A percentile compares a stretch with the other conserved stretches of the same genome.
Conservation (phyloP, 108 stramenopile genomes). For the Aurantiochytrium sp. region DNA sequence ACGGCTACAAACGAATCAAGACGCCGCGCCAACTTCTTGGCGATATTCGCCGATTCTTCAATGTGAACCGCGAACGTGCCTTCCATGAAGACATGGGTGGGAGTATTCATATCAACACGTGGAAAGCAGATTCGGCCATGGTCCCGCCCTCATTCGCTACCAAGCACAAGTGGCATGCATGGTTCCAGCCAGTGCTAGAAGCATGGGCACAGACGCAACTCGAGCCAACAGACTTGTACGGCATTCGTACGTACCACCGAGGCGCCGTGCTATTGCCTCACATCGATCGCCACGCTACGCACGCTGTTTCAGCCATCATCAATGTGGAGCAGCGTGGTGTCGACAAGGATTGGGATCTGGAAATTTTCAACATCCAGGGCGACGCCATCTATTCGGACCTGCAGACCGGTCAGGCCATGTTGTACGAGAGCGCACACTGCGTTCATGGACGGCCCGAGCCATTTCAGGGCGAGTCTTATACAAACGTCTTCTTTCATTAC, state of each 20-base stretch:
- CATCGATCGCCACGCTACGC: conserved; percentile 73
- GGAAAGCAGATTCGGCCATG: conserved; percentile 66
- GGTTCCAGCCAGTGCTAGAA: conserved; percentile 59
- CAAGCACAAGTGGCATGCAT: conserved; percentile 59
- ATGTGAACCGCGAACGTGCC: conserved; percentile 62
- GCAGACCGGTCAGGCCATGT: conserved; percentile 68
- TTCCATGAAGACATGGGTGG: conserved; percentile 65
- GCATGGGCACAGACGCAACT: conserved; percentile 61
- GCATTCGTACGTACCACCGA: conserved; percentile 71
- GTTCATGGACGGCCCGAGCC: conserved; percentile 71
- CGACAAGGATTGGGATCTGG: conserved; percentile 66
- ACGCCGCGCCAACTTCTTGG: conserved; percentile 28
- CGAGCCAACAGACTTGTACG: conserved; percentile 81
- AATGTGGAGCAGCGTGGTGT: conserved; percentile 76
- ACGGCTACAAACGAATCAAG: neutral
- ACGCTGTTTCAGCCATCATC: conserved; percentile 76
- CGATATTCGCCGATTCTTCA: conserved; percentile 67
- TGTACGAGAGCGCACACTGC: conserved; percentile 76
- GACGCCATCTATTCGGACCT: conserved; percentile 62
- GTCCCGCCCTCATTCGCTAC: conserved; percentile 62
- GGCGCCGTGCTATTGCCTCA: conserved; percentile 74
- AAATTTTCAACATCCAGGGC: conserved; percentile 62
- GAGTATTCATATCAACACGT: conserved; percentile 77
- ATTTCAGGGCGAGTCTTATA: conserved; percentile 55
- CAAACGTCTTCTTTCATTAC: conserved; percentile 83